These are phyloP conservation scores for Colletotrichum filicis DNA, from an alignment of 2,329 filamentous ascomycete species.

Conservation along the genomic window DNA sequence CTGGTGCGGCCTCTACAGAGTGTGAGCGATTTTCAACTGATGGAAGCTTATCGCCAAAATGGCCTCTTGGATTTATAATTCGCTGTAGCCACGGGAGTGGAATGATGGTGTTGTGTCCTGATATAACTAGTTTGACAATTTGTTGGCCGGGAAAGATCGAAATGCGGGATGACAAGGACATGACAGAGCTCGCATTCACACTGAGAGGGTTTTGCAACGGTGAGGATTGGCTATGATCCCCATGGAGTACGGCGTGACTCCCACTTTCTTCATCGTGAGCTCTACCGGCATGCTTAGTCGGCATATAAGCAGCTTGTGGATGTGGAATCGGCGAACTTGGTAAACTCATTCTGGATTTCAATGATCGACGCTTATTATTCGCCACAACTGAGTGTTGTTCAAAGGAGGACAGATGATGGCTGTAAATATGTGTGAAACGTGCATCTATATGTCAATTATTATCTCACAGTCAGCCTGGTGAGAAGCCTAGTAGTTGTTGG, in stretches of 20 bases:
- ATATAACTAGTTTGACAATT: accelerated
- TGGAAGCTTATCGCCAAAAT: no score
- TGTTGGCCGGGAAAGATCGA: no score
- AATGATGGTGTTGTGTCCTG: no score
- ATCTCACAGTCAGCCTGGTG: neutral
- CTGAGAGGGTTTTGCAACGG: accelerated
- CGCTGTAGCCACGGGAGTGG: no score
- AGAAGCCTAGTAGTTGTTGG: neutral
- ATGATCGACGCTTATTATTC: neutral
- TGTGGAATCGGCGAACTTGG: neutral
- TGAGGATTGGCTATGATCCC: no score
- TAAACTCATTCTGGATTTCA: neutral
- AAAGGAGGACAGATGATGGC: no score
- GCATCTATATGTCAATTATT: no score
- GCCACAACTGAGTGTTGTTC: no score
- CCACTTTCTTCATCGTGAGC: neutral
- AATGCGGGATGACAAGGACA: neutral
- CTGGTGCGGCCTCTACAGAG: no score
- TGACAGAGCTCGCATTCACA: accelerated
- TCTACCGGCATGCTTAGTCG: neutral
- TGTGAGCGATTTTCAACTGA: no score
- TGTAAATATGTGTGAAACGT: no score
- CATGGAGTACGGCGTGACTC: neutral
- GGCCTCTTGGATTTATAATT: no score
- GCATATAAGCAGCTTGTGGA: neutral